Base-by-base conservation (phyloP, 2,329 filamentous ascomycete genomes). In the Colletotrichum lupini region DNA sequence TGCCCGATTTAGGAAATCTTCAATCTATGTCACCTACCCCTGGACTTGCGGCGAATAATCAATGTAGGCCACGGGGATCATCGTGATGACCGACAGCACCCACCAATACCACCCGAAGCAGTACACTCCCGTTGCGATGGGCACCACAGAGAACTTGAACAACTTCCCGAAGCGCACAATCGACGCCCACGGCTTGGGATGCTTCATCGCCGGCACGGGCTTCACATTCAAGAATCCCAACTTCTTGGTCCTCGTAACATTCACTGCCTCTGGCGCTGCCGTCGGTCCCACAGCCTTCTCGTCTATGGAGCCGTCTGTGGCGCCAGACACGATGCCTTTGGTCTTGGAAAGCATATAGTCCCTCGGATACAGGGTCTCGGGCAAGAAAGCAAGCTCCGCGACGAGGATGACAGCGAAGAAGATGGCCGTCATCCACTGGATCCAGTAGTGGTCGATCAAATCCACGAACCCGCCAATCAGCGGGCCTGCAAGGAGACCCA, bases 81-180 rank as follows among this genome's bases (percentile, higher is more conserved):
- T 84, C 3, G 87, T 89, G 67, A 89, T 86, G 24, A 89, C 82
- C 0, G 85, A 85, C 12, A 89, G 74, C 5, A 89, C 81, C 87
- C 88, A 90, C 87, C 87, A 90, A 77, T 90, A 90, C 85, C 87
- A 89, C 3, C 82, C 77, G 74, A 88, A 90, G 75, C 83, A 86
- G 78, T 88, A 91, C 9, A 83, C 82, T 9, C 86, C 73, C 4
- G 89, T 82, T 3, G 84, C 78, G 9, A 89, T 79, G 0, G 83
- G 80, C 1, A 90, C 83, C 4, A 82, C 83, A 2, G 83, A 81
- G 75, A 84, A 86, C 68, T 82, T 83, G 76, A 86, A 89, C 3
- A 85, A 85, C 69, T 84, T 81, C 52, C 82, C 60, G 75, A 89
- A 89, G 5, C 86, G 82, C 19, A 83, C 72, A 4, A 85, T 62